Evolutionary conservation across 2,329 filamentous ascomycete genomes (phyloP).

Genomic region (Xylaria sp.): DNA sequence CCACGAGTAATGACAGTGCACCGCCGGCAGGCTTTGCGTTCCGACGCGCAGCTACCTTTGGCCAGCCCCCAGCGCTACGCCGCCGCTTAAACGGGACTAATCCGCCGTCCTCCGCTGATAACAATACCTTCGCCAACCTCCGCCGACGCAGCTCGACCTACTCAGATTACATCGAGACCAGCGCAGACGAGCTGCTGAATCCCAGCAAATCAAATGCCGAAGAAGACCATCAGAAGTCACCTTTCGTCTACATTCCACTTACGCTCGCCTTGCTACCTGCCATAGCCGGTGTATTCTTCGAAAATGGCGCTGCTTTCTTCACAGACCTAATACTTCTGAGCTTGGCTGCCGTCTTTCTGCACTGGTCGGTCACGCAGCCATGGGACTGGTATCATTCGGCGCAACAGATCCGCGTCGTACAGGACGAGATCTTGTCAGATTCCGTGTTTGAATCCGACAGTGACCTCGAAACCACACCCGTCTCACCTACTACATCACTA

Average conservation of each 20-base stretch:
- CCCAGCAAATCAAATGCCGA: conserved; percentile 54
- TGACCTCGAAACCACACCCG: conserved; percentile 50
- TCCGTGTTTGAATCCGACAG: conserved; percentile 58
- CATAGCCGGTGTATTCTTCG: conserved; percentile 83
- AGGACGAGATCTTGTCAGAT: conserved; percentile 57
- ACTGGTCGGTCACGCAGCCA: conserved; percentile 90
- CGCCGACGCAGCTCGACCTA: conserved; percentile 80
- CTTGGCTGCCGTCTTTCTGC: conserved; percentile 84
- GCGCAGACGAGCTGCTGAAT: conserved; percentile 76
- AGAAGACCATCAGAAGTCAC: conserved; percentile 67
- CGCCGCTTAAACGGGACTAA: conserved; percentile 40
- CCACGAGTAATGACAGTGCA: conserved; percentile 38
- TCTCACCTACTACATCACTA: conserved; percentile 44
- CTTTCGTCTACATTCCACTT: conserved; percentile 83
- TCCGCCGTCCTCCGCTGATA: conserved; percentile 32
- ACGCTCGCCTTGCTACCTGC: conserved; percentile 87
- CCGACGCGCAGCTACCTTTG: conserved; percentile 55
- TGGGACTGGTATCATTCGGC: conserved; percentile 86
- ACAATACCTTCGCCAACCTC: conserved; percentile 43
- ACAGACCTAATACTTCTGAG: conserved; percentile 86
- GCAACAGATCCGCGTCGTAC: conserved; percentile 65
- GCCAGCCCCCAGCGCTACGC: conserved; percentile 47
- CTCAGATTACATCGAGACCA: conserved; percentile 75
- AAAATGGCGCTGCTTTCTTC: conserved; percentile 82
- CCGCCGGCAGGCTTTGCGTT: conserved; percentile 51